phyloP scores from a whole-genome alignment of 257 asterid species.

The Linaria vulgaris region DNA sequence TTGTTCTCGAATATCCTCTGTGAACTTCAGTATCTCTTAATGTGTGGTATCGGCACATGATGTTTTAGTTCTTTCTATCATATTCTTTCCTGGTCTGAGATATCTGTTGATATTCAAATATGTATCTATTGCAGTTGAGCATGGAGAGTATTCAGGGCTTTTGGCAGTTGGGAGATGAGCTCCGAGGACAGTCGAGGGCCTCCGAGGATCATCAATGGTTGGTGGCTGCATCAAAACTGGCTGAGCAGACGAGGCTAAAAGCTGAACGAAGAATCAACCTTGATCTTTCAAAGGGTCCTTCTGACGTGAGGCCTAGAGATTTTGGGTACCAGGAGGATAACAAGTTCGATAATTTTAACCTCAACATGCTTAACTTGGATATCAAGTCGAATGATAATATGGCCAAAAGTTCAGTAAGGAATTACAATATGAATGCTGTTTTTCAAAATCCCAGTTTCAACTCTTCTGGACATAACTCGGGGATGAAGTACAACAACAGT shows the following conservation, averaged over 20 bases:
- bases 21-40: slow-evolving; percentile 10
- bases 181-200: slow-evolving; percentile 83
- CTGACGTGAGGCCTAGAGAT: slow-evolving; percentile 62
- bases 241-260: slow-evolving; percentile 79
- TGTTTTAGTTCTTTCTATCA: no score
- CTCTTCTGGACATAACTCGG: slow-evolving; percentile 45
- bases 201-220: slow-evolving; percentile 89
- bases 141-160: slow-evolving; percentile 72
- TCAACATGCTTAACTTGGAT: slow-evolving; percentile 72
- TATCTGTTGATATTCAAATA: slow-evolving; percentile 16
- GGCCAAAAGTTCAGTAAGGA: slow-evolving; percentile 41
- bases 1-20: background rate
- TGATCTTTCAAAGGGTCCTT: slow-evolving; percentile 69
- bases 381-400: slow-evolving; percentile 56
- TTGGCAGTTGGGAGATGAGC: slow-evolving; percentile 94
- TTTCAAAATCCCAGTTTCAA: slow-evolving; percentile 56
- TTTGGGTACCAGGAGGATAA: slow-evolving; percentile 65
- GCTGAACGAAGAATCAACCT: slow-evolving; percentile 74
- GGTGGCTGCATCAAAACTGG: slow-evolving; percentile 78
- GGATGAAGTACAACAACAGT: slow-evolving; percentile 49
- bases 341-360: slow-evolving; percentile 72
- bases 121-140: slow-evolving; percentile 29
- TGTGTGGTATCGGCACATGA: no score
- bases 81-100: background rate
- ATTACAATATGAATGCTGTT: slow-evolving; percentile 54